These are phyloP conservation scores for Trichophyton equinum DNA, from an alignment of 2,329 filamentous ascomycete species.

Conservation along the genomic window DNA sequence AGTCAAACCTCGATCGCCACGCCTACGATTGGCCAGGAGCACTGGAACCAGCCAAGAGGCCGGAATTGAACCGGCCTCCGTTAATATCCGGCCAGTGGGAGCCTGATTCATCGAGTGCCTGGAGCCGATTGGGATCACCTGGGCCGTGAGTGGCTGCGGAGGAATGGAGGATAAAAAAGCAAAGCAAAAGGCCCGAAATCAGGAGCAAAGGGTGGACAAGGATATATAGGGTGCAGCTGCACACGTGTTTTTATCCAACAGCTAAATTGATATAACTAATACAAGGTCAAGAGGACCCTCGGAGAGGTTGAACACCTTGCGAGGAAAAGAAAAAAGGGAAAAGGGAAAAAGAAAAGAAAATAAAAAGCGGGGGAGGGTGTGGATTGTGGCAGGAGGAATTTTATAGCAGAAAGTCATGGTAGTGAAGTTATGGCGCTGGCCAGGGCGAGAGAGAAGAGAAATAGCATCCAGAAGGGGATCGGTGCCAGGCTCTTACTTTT, in stretches of 20 bases:
- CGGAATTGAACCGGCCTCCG: constrained; percentile 32
- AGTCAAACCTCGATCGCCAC: background rate
- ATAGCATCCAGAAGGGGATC: constrained; percentile 11
- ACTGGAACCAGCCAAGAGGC: constrained; percentile 25
- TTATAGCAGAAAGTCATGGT: background rate
- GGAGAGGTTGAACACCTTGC: background rate
- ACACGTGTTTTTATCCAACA: background rate
- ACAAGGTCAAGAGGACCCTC: background rate
- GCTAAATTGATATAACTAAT: background rate
- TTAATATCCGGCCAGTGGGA: constrained; percentile 13
- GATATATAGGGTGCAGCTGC: background rate
- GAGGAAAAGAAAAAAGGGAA: background rate
- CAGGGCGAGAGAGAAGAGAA: constrained; percentile 9
- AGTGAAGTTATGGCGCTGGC: background rate
- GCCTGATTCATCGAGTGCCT: background rate
- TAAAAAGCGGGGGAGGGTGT: background rate
- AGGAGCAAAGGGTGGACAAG: background rate
- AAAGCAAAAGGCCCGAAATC: background rate
- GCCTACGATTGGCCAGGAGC: constrained; percentile 12
- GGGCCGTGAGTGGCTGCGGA: background rate
- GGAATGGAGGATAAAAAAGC: background rate
- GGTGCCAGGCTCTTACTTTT: constrained; percentile 7
- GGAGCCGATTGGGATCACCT: background rate
- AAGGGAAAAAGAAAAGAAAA: background rate
- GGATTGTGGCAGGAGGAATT: too few relatives aligned